Percentiles rank a stretch among this genome's conserved stretches.
Evolutionary conservation across 2,329 filamentous ascomycete genomes (phyloP).

Genomic region (Fusarium sp.): DNA sequence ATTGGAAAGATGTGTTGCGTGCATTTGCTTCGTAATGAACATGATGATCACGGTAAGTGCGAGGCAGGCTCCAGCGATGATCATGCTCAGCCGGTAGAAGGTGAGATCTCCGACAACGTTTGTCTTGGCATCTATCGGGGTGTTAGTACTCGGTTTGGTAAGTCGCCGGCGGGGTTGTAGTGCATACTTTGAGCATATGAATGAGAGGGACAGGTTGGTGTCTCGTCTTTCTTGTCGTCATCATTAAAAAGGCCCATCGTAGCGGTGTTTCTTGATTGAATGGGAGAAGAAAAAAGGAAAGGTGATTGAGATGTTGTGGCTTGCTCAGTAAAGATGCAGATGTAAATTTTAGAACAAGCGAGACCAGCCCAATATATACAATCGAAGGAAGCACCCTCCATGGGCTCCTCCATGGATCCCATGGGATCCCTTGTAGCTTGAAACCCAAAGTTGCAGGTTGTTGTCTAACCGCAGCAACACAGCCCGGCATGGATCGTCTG

Average conservation of each 20-base stretch:
- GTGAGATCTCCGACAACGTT: slow-evolving; percentile 16
- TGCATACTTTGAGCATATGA: slow-evolving; percentile 27
- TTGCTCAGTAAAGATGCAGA: not conserved
- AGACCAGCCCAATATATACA: not conserved
- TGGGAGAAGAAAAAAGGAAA: fast-evolving
- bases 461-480: slow-evolving; percentile 4
- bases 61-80: slow-evolving; percentile 38
- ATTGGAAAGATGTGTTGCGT: slow-evolving; percentile 40
- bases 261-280: not conserved
- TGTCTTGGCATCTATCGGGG: slow-evolving; percentile 21
- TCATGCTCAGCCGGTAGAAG: slow-evolving; percentile 38
- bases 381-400: not conserved
- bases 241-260: slow-evolving; percentile 1
- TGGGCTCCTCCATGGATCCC: no score
- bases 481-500: not conserved
- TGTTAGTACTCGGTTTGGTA: not conserved
- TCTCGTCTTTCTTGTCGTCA: not conserved
- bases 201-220: slow-evolving; percentile 13
- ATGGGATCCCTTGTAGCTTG: not conserved
- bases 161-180: not conserved
- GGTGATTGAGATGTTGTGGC: not conserved
- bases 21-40: slow-evolving; percentile 28
- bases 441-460: not conserved
- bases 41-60: slow-evolving; percentile 34
- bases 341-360: not conserved